Percentiles rank a stretch among this genome's conserved stretches.
Evolutionary conservation across 805 yeast species (phyloP).

Genomic region (Saccharomycopsis fermentans): DNA sequence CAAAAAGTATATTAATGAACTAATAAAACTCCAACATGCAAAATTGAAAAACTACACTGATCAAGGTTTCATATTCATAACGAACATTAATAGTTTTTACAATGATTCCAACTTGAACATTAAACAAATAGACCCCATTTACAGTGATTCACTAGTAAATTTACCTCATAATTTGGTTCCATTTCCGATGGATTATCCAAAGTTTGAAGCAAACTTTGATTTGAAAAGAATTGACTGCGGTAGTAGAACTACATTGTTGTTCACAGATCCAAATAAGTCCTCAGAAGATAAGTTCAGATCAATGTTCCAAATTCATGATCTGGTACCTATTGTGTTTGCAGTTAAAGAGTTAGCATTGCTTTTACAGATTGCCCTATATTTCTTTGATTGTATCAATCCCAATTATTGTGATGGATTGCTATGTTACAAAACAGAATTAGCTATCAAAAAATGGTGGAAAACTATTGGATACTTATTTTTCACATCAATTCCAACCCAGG

Average conservation of each 20-base stretch:
- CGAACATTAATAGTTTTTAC: constrained; percentile 62
- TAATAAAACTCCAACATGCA: constrained; percentile 54
- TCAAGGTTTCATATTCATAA: constrained; percentile 58
- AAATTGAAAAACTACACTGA: constrained; percentile 39
- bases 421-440: constrained; percentile 67
- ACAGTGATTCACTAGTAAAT: background rate
- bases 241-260: constrained; percentile 69
- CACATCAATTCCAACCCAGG: constrained; percentile 25
- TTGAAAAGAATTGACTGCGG: constrained; percentile 71
- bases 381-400: constrained; percentile 64
- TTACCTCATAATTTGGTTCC: constrained; percentile 6
- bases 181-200: constrained; percentile 11
- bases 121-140: constrained; percentile 10
- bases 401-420: constrained; percentile 73
- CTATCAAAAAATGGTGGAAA: constrained; percentile 76
- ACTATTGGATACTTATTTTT: constrained; percentile 46
- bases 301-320: constrained; percentile 44
- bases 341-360: constrained; percentile 64
- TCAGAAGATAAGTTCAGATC: constrained; percentile 74
- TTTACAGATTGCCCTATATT: constrained; percentile 66
- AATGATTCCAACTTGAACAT: constrained; percentile 13
- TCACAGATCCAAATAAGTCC: constrained; percentile 66
- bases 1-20: constrained; percentile 53
- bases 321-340: constrained; percentile 51
- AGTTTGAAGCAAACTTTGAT: constrained; percentile 65